Percentiles rank a stretch among this genome's conserved stretches.
These are phyloP conservation scores for Coemansia sp. DNA, from an alignment of 192 early-diverging fungal genomes.

Conservation along the genomic window DNA sequence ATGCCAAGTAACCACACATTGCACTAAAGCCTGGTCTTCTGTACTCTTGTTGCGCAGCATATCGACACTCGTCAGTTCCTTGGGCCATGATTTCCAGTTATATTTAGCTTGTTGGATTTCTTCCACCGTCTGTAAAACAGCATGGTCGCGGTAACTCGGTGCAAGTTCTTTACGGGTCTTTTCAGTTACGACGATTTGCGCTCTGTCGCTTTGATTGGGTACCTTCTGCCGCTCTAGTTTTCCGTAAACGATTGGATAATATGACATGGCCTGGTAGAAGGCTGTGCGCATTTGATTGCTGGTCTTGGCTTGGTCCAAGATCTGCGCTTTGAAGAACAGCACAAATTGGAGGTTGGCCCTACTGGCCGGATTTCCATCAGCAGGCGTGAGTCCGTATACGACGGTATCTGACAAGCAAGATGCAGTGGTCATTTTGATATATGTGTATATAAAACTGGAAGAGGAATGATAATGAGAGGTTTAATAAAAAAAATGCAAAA, in stretches of 20 bases:
- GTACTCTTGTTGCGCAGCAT: slow-evolving; percentile 7
- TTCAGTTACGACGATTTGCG: slow-evolving; percentile 10
- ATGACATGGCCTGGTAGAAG: slow-evolving; percentile 23
- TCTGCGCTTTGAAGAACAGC: slow-evolving; percentile 22
- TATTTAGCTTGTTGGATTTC: slow-evolving; percentile 21
- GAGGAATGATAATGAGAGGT: no score
- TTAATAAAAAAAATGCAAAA: background rate
- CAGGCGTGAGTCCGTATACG: slow-evolving; percentile 30
- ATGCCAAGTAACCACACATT: slow-evolving; percentile 37
- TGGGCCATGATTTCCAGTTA: slow-evolving; percentile 35
- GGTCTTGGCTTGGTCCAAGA: background rate
- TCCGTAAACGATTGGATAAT: slow-evolving; percentile 42
- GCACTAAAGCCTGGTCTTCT: slow-evolving; percentile 18
- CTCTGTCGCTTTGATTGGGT: background rate
- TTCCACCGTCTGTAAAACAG: slow-evolving; percentile 3
- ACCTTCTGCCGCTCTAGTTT: slow-evolving; percentile 4
- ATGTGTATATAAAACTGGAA: no score
- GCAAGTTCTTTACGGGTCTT: background rate
- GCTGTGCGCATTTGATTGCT: slow-evolving; percentile 14
- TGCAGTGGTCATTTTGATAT: background rate
- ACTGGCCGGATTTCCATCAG: slow-evolving; percentile 35
- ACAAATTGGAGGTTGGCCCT: slow-evolving; percentile 48
- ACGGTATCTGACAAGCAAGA: background rate
- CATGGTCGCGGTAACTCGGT: slow-evolving; percentile 27
- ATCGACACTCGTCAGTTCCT: slow-evolving; percentile 21